Base-by-base conservation (phyloP, 2,329 filamentous ascomycete species). In the Exophiala mesophila region DNA sequence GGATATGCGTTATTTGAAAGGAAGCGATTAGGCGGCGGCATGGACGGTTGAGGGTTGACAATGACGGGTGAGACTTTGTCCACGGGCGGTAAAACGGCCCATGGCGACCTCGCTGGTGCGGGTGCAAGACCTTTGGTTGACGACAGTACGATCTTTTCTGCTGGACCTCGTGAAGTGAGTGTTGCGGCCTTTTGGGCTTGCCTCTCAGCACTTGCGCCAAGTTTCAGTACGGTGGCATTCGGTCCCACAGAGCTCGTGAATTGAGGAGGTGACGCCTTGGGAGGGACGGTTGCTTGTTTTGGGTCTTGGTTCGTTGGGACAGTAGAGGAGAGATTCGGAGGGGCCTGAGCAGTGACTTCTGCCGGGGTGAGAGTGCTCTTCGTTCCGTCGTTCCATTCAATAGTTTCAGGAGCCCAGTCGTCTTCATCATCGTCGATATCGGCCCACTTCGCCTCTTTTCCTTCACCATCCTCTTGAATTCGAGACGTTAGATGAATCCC, bases 51-150 rank as follows among this genome's bases (percentile, higher is more conserved):
- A 28, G 70, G 56, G 39, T 87, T 85, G 47, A 82, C 72, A 5
- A 75, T 65, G 12, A 82, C 67, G 0, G 85, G 88, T 1, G 88
- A 80, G 1, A 83, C 77, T 60, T 83, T 90, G 8, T 94, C 88
- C 5, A 96, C 77, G 1, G 88, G 87, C 10, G 90, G 90, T 19
- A 97, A 67, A 23, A 83, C 61, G 17, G 90, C 90, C 90, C 90
- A 97, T 3, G 90, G 90, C 3, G 89, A 96, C 60, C 94, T 96
- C 18, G 82, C 76, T 1, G 88, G 83, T 1, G 80, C 74, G 6
- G 83, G 77, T 19, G 66, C 65, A 18, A 63, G 59, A 37, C 61
- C 65, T 41, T 66, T 67, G 18, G 65, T 64, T 16, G 63, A 44
- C n/a, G 70, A 68, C 17, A 76, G 59, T 1, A 69, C 70, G 9